Conservation (phyloP, 352 stramenopile genomes). For the Sclerospora graminicola region DNA sequence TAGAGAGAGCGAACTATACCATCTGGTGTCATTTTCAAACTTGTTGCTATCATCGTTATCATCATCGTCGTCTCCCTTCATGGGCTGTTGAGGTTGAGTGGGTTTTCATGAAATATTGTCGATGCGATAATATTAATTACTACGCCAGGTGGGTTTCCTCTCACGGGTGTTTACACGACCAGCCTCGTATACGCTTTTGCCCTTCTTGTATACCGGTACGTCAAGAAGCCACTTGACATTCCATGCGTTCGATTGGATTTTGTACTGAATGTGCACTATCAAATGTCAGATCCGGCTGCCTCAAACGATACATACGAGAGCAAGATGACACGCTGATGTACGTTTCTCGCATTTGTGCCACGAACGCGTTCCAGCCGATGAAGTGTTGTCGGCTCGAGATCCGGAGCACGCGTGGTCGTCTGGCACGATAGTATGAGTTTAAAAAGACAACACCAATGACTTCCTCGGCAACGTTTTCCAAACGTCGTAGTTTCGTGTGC, state of each 20-base stretch:
- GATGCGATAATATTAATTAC: no score
- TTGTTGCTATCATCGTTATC: background rate
- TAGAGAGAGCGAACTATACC: constrained; percentile 20
- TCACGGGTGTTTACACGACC: no score
- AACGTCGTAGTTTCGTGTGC: constrained; percentile 20
- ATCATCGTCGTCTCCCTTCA: background rate
- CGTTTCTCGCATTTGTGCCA: constrained; percentile 56
- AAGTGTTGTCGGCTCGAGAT: constrained; percentile 44
- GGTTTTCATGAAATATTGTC: constrained; percentile 33
- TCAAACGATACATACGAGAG: background rate
- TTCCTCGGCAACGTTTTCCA: constrained; percentile 46
- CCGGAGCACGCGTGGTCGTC: constrained; percentile 33
- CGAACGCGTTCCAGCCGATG: constrained; percentile 40
- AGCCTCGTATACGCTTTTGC: no score
- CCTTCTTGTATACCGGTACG: no score
- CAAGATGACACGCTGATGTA: constrained; percentile 24
- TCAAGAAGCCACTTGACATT: constrained; percentile 47
- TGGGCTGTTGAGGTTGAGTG: background rate
- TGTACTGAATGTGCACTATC: constrained; percentile 1
- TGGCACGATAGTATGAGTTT: constrained; percentile 28
- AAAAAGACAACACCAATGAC: constrained; percentile 57
- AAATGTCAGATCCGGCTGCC: background rate
- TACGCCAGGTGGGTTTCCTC: no score
- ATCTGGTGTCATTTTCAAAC: background rate
- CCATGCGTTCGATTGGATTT: constrained; percentile 34